phyloP scores from a whole-genome alignment of 2,329 filamentous ascomycete genomes.

The Colletotrichum orbiculare region DNA sequence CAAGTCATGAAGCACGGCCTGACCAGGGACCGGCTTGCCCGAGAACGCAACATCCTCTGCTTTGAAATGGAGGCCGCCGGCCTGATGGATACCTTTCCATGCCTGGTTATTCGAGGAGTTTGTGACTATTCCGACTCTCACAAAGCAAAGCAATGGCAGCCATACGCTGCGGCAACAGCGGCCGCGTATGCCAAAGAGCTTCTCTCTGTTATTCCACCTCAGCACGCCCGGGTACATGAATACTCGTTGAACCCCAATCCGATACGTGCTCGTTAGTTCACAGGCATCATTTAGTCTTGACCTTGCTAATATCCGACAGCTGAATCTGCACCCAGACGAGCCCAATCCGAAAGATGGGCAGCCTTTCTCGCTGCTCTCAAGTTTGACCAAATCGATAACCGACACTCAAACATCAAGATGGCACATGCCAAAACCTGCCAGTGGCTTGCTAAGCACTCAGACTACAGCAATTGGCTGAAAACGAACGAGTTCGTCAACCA shows the following conservation, averaged over 20 bases:
- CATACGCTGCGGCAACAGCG: conserved; percentile 46
- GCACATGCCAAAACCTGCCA: conserved; percentile 52
- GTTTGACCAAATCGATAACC: conserved; percentile 52
- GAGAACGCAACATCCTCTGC: conserved; percentile 30
- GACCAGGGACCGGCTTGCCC: neutral
- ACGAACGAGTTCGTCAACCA: conserved; percentile 38
- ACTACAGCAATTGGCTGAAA: conserved; percentile 53
- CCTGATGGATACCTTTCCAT: conserved; percentile 42
- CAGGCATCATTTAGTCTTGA: too few species aligned
- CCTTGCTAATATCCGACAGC: neutral
- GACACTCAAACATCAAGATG: conserved; percentile 47
- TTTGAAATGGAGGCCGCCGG: conserved; percentile 47
- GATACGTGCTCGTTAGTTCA: neutral
- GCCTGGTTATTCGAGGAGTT: conserved; percentile 49
- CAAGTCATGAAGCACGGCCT: conserved; percentile 37
- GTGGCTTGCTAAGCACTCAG: conserved; percentile 50
- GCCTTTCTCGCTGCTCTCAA: conserved; percentile 44
- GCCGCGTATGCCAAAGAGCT: conserved; percentile 41
- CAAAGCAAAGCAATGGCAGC: conserved; percentile 50
- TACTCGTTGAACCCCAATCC: too few species aligned
- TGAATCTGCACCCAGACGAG: too few species aligned
- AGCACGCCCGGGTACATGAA: neutral
- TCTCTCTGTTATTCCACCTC: neutral
- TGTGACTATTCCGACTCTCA: conserved; percentile 52
- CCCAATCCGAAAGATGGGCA: neutral